Percentiles rank a stretch among this genome's conserved stretches.
phyloP scores from a whole-genome alignment of 768 basidiomycete genomes.

The Lentinula raphanica region DNA sequence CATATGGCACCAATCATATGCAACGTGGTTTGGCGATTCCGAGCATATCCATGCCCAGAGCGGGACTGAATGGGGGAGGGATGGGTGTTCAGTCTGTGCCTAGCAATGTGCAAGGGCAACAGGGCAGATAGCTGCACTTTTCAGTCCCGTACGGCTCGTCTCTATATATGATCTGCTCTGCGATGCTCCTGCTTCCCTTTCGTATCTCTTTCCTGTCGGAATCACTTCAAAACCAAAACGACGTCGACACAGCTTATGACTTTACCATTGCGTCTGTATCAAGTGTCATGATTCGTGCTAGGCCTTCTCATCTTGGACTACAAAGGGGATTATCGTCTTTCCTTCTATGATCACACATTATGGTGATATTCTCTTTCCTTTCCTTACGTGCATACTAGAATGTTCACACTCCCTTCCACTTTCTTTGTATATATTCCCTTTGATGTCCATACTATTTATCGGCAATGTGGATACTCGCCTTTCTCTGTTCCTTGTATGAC shows the following conservation, averaged over 20 bases:
- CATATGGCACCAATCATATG: neutral
- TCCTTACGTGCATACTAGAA: neutral
- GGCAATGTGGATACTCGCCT: neutral
- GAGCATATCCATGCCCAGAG: conserved; percentile 4
- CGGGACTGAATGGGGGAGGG: conserved; percentile 4
- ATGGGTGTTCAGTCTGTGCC: conserved; percentile 5
- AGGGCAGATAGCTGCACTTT: neutral
- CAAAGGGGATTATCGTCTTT: neutral
- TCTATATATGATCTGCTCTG: neutral
- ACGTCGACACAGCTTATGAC: neutral
- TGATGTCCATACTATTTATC: neutral
- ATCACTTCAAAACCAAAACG: neutral
- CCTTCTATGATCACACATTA: neutral
- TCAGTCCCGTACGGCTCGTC: neutral
- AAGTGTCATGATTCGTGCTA: neutral
- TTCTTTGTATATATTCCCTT: neutral
- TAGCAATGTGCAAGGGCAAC: conserved; percentile 2
- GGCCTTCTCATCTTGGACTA: conserved; percentile 3
- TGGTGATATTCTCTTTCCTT: neutral
- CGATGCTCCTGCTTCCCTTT: neutral
- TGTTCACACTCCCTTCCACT: neutral
- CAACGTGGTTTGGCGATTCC: conserved; percentile 5
- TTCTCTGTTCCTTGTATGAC: neutral
- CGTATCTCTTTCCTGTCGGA: too few relatives aligned
- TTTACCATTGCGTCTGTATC: neutral